phyloP scores from a whole-genome alignment of 164 flowering plant genomes.

The Protea cynaroides region DNA sequence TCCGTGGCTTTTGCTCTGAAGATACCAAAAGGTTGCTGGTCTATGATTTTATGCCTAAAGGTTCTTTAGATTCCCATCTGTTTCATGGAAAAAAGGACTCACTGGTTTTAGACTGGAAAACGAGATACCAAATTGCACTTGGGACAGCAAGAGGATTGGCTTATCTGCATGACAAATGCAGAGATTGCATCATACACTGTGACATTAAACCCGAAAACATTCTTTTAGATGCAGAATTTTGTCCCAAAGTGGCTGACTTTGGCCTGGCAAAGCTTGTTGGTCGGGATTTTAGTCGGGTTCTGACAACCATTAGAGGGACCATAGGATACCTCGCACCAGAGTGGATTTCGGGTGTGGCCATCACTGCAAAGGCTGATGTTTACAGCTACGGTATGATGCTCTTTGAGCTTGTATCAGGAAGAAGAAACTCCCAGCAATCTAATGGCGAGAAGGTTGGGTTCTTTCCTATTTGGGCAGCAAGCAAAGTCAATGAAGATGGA shows the following conservation, averaged over 20 bases:
- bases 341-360: slow-evolving; percentile 35
- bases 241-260: slow-evolving; percentile 38
- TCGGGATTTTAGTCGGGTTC: slow-evolving; percentile 29
- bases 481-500: slow-evolving; percentile 13
- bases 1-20: slow-evolving; percentile 53
- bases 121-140: slow-evolving; percentile 27
- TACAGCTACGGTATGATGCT: slow-evolving; percentile 42
- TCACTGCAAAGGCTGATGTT: slow-evolving; percentile 39
- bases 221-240: slow-evolving; percentile 28
- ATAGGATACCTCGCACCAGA: slow-evolving; percentile 46
- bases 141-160: slow-evolving; percentile 34
- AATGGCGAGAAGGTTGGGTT: slow-evolving; percentile 17
- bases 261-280: slow-evolving; percentile 39
- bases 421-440: slow-evolving; percentile 25
- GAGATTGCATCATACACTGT: slow-evolving; percentile 36
- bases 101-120: slow-evolving; percentile 23
- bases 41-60: slow-evolving; percentile 54
- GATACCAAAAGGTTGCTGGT: slow-evolving; percentile 37
- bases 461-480: slow-evolving; percentile 37
- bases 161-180: slow-evolving; percentile 35
- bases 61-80: slow-evolving; percentile 36
- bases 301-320: slow-evolving; percentile 42
- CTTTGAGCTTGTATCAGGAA: slow-evolving; percentile 32
- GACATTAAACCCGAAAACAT: slow-evolving; percentile 40
- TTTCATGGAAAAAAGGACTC: slow-evolving; percentile 13